These are phyloP conservation scores for Polyporus arcularius DNA, from an alignment of 768 basidiomycete species.

Conservation along the genomic window DNA sequence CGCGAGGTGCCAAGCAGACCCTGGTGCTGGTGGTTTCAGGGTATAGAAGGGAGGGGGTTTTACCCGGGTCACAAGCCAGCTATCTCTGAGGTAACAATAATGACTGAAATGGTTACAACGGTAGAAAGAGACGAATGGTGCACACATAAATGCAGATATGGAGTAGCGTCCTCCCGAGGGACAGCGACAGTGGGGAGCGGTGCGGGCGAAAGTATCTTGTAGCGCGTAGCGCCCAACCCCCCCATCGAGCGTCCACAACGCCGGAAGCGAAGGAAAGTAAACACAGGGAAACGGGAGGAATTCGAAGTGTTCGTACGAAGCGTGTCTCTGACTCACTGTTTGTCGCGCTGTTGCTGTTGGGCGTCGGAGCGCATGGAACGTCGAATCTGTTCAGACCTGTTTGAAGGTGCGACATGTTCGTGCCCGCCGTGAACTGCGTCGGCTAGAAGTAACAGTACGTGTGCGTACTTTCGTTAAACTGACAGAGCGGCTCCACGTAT, in stretches of 20 bases:
- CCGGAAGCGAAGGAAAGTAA: neutral
- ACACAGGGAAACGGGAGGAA: neutral
- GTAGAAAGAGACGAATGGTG: too few species aligned
- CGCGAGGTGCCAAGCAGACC: too few species aligned
- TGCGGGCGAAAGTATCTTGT: neutral
- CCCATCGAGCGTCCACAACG: neutral
- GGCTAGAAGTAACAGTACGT: slow-evolving; percentile 78
- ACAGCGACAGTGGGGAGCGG: neutral
- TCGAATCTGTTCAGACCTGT: too few species aligned
- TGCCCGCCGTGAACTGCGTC: slow-evolving; percentile 44
- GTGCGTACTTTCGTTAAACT: slow-evolving; percentile 53
- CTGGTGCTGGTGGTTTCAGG: too few species aligned
- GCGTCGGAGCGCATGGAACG: neutral
- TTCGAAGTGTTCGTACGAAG: neutral
- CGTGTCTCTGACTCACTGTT: too few species aligned
- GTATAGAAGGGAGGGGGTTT: too few species aligned
- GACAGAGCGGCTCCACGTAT: slow-evolving; percentile 66
- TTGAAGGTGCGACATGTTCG: neutral
- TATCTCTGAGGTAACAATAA: too few species aligned
- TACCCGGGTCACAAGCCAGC: too few species aligned
- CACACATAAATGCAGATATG: too few species aligned
- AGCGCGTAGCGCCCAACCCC: neutral
- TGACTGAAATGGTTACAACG: too few species aligned
- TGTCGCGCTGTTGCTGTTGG: neutral
- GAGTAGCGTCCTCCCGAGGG: neutral